Conservation (phyloP, 176 grass and related monocot genomes). For the Pontederia crassipes region DNA sequence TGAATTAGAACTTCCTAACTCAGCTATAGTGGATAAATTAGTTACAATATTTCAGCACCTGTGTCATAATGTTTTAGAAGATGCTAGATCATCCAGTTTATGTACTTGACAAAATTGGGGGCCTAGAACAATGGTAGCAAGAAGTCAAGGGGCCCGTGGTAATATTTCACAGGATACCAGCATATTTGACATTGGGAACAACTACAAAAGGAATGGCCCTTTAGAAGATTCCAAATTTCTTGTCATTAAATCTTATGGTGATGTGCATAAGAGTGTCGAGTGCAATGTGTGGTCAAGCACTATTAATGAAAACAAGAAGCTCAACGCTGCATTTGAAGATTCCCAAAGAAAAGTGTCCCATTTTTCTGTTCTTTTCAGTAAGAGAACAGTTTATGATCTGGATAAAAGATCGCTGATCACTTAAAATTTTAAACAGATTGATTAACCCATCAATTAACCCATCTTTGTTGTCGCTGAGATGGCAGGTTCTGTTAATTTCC, state of each 20-base stretch:
- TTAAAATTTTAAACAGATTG: neutral
- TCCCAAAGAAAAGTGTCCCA: constrained; percentile 50
- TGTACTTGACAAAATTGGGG: too few species aligned
- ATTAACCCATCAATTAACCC: constrained; percentile 17
- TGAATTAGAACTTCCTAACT: too few species aligned
- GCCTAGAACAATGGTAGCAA: too few species aligned
- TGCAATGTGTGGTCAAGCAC: constrained; percentile 82
- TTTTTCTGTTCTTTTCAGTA: constrained; percentile 94
- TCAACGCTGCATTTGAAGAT: constrained; percentile 52
- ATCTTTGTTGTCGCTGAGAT: constrained; percentile 96
- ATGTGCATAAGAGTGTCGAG: constrained; percentile 79
- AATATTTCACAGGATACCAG: constrained; percentile 24
- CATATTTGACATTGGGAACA: constrained; percentile 34
- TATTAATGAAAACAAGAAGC: constrained; percentile 49
- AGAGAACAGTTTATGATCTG: constrained; percentile 17
- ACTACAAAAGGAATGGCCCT: constrained; percentile 63
- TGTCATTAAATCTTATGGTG: constrained; percentile 80
- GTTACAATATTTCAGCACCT: too few species aligned
- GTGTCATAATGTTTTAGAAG: too few species aligned
- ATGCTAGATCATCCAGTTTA: too few species aligned
- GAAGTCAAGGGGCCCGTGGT: too few species aligned
- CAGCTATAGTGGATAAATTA: too few species aligned
- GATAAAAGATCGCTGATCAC: neutral
- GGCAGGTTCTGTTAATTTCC: constrained; percentile 76
- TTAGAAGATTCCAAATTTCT: constrained; percentile 70